phyloP scores from a whole-genome alignment of 2,329 filamentous ascomycete genomes.

The Alternaria atra region DNA sequence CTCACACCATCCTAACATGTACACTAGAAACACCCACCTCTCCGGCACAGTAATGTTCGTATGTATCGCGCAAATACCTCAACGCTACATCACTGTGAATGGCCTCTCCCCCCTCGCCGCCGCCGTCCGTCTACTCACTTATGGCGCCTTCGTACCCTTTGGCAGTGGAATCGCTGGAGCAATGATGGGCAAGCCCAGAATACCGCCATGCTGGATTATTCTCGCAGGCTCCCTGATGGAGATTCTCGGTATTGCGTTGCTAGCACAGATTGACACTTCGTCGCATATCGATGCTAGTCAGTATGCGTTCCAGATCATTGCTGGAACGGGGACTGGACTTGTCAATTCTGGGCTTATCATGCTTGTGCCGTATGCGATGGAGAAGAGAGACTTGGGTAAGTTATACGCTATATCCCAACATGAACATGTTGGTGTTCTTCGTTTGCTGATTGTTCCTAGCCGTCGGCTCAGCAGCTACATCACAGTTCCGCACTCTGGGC shows the following conservation, averaged over 20 bases:
- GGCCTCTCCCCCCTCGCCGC: constrained; percentile 19
- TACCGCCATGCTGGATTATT: constrained; percentile 19
- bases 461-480: constrained; percentile 14
- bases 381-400: constrained; percentile 26
- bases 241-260: constrained; percentile 14
- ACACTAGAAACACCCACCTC: constrained; percentile 20
- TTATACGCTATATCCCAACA: background rate
- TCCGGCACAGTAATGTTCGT: constrained; percentile 18
- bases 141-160: constrained; percentile 17
- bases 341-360: constrained; percentile 13
- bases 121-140: constrained; percentile 22
- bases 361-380: constrained; percentile 17
- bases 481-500: constrained; percentile 23
- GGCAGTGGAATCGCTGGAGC: constrained; percentile 15
- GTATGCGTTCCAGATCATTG: constrained; percentile 26
- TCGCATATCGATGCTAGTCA: constrained; percentile 7
- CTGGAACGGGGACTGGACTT: constrained; percentile 21
- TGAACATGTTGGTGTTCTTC: too few relatives aligned
- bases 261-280: constrained; percentile 6
- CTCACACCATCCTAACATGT: background rate
- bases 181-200: constrained; percentile 10
- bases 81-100: constrained; percentile 25
- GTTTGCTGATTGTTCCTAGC: constrained; percentile 9
- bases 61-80: constrained; percentile 26
- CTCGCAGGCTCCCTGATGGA: constrained; percentile 10